These are phyloP conservation scores for Silene vulgaris DNA, from an alignment of 179 eudicot species.

Conservation along the genomic window DNA sequence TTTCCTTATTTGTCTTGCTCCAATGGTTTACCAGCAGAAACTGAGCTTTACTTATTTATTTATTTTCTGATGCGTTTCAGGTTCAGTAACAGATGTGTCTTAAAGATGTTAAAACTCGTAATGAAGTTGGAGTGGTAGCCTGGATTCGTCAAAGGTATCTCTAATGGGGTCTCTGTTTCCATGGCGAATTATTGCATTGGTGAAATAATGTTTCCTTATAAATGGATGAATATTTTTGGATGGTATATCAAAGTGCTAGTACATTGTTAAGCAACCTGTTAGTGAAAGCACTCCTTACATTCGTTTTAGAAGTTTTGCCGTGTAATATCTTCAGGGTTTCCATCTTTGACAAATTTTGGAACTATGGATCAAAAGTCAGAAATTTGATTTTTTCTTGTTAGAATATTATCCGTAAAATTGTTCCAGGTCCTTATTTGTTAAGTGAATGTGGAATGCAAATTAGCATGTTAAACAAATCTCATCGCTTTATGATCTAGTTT, in stretches of 20 bases:
- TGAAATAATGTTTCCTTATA: conserved; percentile 24
- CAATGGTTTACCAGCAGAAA: neutral
- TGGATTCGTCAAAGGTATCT: conserved; percentile 21
- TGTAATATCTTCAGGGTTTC: conserved; percentile 13
- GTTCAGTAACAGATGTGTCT: conserved; percentile 24
- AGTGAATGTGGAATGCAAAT: neutral
- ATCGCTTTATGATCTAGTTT: neutral
- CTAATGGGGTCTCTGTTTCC: conserved; percentile 17
- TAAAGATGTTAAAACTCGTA: conserved; percentile 16
- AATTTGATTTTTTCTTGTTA: neutral
- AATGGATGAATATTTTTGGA: conserved; percentile 16
- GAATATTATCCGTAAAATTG: neutral
- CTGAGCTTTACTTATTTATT: neutral
- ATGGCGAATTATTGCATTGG: conserved; percentile 26
- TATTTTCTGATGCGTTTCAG: neutral
- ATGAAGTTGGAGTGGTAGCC: conserved; percentile 22
- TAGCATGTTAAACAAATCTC: neutral
- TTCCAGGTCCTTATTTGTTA: neutral
- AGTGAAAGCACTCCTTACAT: neutral
- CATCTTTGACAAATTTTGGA: conserved; percentile 14
- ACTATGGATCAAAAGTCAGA: neutral
- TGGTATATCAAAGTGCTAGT: conserved; percentile 22
- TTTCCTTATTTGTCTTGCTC: neutral
- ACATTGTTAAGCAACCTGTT: neutral
- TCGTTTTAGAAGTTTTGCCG: conserved; percentile 1